Evolutionary conservation across 2,329 filamentous ascomycete species (phyloP).

Genomic region (Talaromyces sp.): DNA sequence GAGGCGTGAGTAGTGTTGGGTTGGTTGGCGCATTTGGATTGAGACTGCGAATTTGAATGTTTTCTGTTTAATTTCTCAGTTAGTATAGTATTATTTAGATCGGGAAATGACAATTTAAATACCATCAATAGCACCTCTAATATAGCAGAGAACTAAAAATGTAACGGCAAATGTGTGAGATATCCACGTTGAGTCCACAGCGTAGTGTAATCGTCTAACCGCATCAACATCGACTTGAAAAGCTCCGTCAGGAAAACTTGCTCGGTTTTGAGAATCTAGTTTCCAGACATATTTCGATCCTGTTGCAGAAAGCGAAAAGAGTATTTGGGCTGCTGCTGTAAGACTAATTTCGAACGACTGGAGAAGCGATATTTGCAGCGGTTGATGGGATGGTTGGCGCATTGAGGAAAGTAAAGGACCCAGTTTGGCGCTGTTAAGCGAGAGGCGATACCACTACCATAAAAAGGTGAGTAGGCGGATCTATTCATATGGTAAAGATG

Average conservation of each 20-base stretch:
- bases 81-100: not conserved
- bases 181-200: slow-evolving; percentile 15
- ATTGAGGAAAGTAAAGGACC: slow-evolving; percentile 1
- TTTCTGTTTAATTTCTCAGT: not conserved
- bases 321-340: slow-evolving; percentile 14
- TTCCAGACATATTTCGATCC: slow-evolving; percentile 9
- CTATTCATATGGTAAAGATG: not conserved
- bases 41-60: not conserved
- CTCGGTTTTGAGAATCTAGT: slow-evolving; percentile 9
- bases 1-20: not conserved
- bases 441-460: slow-evolving; percentile 3
- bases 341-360: slow-evolving; percentile 12
- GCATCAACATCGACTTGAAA: slow-evolving; percentile 11
- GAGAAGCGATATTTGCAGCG: not conserved
- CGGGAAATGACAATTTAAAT: not conserved
- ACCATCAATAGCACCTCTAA: slow-evolving; percentile 14
- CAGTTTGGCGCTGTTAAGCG: slow-evolving; percentile 3
- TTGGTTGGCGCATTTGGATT: not conserved
- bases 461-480: not conserved
- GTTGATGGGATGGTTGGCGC: not conserved
- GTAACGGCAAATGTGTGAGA: slow-evolving; percentile 15
- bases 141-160: slow-evolving; percentile 13
- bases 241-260: slow-evolving; percentile 12
- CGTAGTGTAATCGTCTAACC: slow-evolving; percentile 12
- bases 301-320: slow-evolving; percentile 12